These are phyloP conservation scores for Circinella umbellata DNA, from an alignment of 371 early-diverging fungal genomes.

Conservation along the genomic window DNA sequence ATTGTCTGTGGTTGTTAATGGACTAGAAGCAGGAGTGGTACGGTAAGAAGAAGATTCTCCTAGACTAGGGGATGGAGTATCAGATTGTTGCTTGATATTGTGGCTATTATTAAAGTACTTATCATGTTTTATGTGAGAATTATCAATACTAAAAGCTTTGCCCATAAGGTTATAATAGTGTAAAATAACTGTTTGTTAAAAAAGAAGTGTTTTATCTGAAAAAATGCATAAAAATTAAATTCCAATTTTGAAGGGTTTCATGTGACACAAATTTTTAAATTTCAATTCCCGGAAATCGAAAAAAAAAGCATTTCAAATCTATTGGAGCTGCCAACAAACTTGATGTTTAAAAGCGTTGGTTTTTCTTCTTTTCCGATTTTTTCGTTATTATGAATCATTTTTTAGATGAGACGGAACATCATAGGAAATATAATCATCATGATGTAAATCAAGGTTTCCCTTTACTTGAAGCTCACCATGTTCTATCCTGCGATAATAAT, in stretches of 20 bases:
- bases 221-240: not conserved
- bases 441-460: conserved; percentile 1
- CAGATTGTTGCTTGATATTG: not conserved
- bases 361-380: not conserved
- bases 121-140: not conserved
- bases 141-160: conserved; percentile 1
- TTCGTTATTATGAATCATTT: conserved; percentile 1
- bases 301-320: not conserved
- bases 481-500: not conserved
- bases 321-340: not conserved
- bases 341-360: not conserved
- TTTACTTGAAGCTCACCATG: not conserved
- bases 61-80: not conserved
- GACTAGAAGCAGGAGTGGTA: no score
- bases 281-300: no score
- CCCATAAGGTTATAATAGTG: not conserved
- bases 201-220: no score
- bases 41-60: no score
- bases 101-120: not conserved
- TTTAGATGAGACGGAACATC: not conserved
- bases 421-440: not conserved
- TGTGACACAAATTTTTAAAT: no score
- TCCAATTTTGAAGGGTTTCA: not conserved
- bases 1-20: no score
- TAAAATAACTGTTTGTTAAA: no score